Conservation (phyloP, 2,329 filamentous ascomycete genomes). For the Penicillium brasilianum region DNA sequence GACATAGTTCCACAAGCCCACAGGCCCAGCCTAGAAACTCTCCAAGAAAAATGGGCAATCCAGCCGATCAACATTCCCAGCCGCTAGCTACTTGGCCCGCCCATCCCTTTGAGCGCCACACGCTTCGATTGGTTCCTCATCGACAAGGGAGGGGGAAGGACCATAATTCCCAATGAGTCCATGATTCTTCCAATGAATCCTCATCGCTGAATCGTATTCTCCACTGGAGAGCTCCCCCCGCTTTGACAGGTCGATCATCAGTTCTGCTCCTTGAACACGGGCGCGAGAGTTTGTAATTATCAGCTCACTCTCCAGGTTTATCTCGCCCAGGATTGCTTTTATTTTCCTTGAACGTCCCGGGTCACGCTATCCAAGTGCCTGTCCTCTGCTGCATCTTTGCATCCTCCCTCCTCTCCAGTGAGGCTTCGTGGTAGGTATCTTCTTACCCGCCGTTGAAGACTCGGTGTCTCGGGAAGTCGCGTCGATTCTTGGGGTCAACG, state of each 20-base stretch:
- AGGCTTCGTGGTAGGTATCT: background rate
- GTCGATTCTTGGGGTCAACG: background rate
- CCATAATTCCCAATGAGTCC: slow-evolving; percentile 5
- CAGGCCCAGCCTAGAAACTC: slow-evolving; percentile 1
- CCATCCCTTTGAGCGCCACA: slow-evolving; percentile 25
- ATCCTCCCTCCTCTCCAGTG: background rate
- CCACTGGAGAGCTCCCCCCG: slow-evolving; percentile 22
- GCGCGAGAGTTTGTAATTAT: background rate
- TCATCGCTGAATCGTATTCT: slow-evolving; percentile 9
- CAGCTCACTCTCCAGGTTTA: background rate
- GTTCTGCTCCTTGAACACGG: slow-evolving; percentile 5
- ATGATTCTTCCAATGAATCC: slow-evolving; percentile 7
- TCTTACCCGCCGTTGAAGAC: background rate
- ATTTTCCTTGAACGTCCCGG: background rate
- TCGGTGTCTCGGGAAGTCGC: slow-evolving; percentile 1
- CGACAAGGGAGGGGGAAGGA: slow-evolving; percentile 10
- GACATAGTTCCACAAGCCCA: slow-evolving; percentile 4
- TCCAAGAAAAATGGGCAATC: slow-evolving; percentile 12
- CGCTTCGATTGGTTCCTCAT: slow-evolving; percentile 21
- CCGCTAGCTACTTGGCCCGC: slow-evolving; percentile 14
- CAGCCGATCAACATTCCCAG: slow-evolving; percentile 32
- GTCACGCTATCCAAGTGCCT: background rate
- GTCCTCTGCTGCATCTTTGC: background rate
- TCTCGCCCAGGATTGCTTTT: background rate
- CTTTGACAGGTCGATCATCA: slow-evolving; percentile 30